Percentiles rank a stretch among this genome's conserved stretches.
Conservation (phyloP, 179 eudicot species). For the Silene noctiflora region DNA sequence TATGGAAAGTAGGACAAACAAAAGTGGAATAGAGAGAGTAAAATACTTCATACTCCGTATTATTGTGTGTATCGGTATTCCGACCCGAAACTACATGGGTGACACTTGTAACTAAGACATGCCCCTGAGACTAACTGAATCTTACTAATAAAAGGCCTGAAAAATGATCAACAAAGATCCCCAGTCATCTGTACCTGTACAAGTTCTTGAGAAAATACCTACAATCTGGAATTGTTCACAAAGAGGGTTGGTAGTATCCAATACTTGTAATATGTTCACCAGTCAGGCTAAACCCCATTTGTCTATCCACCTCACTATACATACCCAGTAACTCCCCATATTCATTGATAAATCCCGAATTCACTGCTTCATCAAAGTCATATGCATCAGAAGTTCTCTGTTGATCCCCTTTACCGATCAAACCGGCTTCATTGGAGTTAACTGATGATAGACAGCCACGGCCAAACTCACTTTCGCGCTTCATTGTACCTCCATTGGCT, state of each 20-base stretch:
- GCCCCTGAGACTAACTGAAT: too few species aligned
- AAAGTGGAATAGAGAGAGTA: too few species aligned
- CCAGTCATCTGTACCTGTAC: too few species aligned
- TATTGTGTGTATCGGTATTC: too few species aligned
- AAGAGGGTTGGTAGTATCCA: not conserved
- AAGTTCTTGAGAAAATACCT: too few species aligned
- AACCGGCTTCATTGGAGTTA: not conserved
- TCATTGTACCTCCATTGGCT: not conserved
- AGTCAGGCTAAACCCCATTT: conserved; percentile 16
- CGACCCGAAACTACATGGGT: too few species aligned
- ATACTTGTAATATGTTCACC: conserved; percentile 10
- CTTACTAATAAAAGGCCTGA: too few species aligned
- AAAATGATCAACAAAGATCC: too few species aligned
- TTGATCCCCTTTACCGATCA: not conserved
- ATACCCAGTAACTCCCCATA: conserved; percentile 24
- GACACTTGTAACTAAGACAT: too few species aligned
- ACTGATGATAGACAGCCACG: conserved; percentile 23
- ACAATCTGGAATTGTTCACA: not conserved
- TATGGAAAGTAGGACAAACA: too few species aligned
- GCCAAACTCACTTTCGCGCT: not conserved
- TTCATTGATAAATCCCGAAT: conserved; percentile 21
- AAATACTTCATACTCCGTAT: too few species aligned
- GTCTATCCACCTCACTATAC: conserved; percentile 24
- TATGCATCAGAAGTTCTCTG: not conserved
- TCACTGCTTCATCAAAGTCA: conserved; percentile 21